These are phyloP conservation scores for Oldenlandia corymbosa DNA, from an alignment of 257 asterid species.

Conservation along the genomic window DNA sequence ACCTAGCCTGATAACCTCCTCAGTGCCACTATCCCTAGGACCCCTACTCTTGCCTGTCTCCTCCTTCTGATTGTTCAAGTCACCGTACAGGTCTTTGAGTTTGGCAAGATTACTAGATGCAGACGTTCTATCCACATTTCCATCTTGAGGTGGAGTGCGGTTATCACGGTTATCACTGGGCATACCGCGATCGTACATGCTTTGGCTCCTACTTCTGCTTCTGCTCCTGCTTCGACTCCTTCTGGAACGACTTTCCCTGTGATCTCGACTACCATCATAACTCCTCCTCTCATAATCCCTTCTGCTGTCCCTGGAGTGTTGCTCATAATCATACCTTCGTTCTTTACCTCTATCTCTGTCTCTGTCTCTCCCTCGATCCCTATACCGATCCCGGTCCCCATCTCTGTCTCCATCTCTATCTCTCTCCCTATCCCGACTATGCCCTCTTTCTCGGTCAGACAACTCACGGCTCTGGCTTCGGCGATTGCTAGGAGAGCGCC, in stretches of 20 bases:
- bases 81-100: constrained; percentile 89
- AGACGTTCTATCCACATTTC: constrained; percentile 44
- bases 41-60: constrained; percentile 39
- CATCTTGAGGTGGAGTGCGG: constrained; percentile 44
- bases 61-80: constrained; percentile 54
- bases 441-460: constrained; percentile 56
- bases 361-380: constrained; percentile 32
- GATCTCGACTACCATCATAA: constrained; percentile 30
- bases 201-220: constrained; percentile 50
- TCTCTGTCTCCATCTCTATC: constrained; percentile 28
- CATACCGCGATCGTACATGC: constrained; percentile 35
- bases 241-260: constrained; percentile 41
- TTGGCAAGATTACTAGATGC: constrained; percentile 81
- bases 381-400: constrained; percentile 37
- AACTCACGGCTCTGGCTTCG: constrained; percentile 71
- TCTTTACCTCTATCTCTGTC: constrained; percentile 33
- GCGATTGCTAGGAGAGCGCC: constrained; percentile 51
- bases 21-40: constrained; percentile 53
- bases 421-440: constrained; percentile 31
- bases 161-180: constrained; percentile 36
- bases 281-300: constrained; percentile 29
- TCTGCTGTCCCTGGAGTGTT: constrained; percentile 33
- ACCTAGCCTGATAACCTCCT: constrained; percentile 91
- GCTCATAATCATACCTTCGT: constrained; percentile 27
- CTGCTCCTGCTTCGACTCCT: constrained; percentile 58